A percentile compares a stretch with the other conserved stretches of the same genome.
phyloP scores from a whole-genome alignment of 768 basidiomycete genomes.

The Russula emetica region DNA sequence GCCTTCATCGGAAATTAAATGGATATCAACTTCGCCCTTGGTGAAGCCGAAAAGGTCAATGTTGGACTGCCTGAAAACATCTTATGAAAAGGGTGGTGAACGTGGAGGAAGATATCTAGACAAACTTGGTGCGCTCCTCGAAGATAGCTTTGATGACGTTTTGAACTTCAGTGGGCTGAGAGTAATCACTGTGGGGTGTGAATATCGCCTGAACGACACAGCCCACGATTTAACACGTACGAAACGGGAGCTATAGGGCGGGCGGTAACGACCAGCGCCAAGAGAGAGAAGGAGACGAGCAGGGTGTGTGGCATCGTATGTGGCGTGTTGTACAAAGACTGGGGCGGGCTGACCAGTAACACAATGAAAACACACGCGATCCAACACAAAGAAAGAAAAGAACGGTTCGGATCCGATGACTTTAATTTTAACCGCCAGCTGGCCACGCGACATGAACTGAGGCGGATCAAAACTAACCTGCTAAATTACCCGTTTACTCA shows the following conservation, averaged over 20 bases:
- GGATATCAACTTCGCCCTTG: constrained; percentile 34
- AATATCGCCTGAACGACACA: constrained; percentile 23
- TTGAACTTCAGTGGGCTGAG: constrained; percentile 31
- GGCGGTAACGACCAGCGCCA: constrained; percentile 45
- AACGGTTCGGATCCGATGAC: neutral
- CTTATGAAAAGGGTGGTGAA: constrained; percentile 9
- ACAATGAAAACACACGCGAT: neutral
- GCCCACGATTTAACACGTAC: constrained; percentile 31
- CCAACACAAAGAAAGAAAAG: neutral
- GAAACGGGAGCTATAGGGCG: constrained; percentile 37
- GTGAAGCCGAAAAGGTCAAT: constrained; percentile 20
- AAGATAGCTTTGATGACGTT: constrained; percentile 38
- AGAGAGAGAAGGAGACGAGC: constrained; percentile 39
- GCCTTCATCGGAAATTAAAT: constrained; percentile 33
- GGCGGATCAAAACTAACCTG: neutral
- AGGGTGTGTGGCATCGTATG: constrained; percentile 38
- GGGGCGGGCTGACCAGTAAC: neutral
- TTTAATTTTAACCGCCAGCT: neutral
- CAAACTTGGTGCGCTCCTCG: constrained; percentile 38
- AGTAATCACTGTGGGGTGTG: constrained; percentile 14
- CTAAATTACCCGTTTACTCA: constrained; percentile 6
- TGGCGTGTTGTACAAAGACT: neutral
- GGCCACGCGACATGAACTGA: neutral
- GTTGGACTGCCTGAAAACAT: constrained; percentile 26
- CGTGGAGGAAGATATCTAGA: constrained; percentile 12